Percentiles rank a stretch among this genome's conserved stretches.
These are phyloP conservation scores for Cryptococcus sp. DNA, from an alignment of 1,284 basidiomycete genomes.

Conservation along the genomic window DNA sequence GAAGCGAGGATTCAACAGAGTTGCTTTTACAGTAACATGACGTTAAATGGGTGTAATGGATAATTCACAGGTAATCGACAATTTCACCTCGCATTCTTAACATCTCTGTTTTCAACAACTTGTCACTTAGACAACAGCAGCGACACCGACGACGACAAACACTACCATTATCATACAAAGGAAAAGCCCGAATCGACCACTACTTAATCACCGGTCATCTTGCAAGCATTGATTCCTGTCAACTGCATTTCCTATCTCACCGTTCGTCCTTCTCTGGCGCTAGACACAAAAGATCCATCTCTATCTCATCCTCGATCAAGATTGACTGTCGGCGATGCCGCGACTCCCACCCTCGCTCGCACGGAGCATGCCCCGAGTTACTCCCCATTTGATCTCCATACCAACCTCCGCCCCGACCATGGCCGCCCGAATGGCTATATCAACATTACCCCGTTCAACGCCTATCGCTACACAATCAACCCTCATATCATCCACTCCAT, in stretches of 20 bases:
- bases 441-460: background rate
- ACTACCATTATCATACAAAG: too few relatives aligned
- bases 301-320: too few relatives aligned
- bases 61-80: background rate
- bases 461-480: constrained; percentile 1
- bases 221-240: too few relatives aligned
- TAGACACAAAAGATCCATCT: too few relatives aligned
- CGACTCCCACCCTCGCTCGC: constrained; percentile 14
- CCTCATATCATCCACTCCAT: constrained; percentile 8
- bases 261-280: too few relatives aligned
- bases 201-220: too few relatives aligned
- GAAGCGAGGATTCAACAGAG: background rate
- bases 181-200: too few relatives aligned
- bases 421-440: too few relatives aligned
- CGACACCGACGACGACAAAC: too few relatives aligned
- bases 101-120: background rate
- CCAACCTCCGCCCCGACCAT: too few relatives aligned
- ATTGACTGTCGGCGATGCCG: constrained; percentile 12
- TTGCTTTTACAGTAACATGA: background rate
- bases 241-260: too few relatives aligned
- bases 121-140: too few relatives aligned
- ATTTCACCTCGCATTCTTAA: background rate
- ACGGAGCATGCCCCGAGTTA: background rate
- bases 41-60: background rate
- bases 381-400: background rate